Percentiles rank a stretch among this genome's conserved stretches.
Conservation (phyloP, 2,329 filamentous ascomycete species). For the Aureobasidium mangrovei region DNA sequence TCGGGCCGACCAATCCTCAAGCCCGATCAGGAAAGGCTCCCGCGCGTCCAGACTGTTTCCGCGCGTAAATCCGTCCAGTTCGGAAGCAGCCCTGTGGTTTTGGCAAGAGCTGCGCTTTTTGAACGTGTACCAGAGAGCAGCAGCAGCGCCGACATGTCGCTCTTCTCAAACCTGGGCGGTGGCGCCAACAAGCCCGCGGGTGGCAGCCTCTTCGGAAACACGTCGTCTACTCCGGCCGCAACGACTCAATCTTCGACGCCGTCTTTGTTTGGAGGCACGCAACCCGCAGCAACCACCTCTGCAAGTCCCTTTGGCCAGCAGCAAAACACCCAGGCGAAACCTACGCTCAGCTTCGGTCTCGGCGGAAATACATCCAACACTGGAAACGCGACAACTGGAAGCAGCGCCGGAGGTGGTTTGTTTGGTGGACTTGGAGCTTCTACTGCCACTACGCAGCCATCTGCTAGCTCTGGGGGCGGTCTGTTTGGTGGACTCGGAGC, state of each 20-base stretch:
- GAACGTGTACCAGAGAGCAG: no score
- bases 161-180: conserved; percentile 12
- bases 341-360: neutral
- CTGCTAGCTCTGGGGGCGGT: neutral
- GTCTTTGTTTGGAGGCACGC: conserved; percentile 13
- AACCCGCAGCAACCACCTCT: neutral
- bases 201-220: conserved; percentile 6
- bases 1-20: no score
- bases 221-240: neutral
- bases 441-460: neutral
- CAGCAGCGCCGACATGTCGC: neutral
- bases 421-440: neutral
- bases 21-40: no score
- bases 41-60: no score
- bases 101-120: no score
- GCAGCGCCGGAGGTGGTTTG: neutral
- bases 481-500: conserved; percentile 11
- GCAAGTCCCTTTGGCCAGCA: conserved; percentile 8
- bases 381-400: conserved; percentile 14
- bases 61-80: no score
- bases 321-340: neutral
- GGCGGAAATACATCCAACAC: neutral
- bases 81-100: no score
- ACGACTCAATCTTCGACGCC: conserved; percentile 2
- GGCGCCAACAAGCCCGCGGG: conserved; percentile 10